Evolutionary conservation across 2,329 filamentous ascomycete genomes (phyloP), one percentile per base, ranked within the genome.

Genomic region (Talaromyces sp.): DNA sequence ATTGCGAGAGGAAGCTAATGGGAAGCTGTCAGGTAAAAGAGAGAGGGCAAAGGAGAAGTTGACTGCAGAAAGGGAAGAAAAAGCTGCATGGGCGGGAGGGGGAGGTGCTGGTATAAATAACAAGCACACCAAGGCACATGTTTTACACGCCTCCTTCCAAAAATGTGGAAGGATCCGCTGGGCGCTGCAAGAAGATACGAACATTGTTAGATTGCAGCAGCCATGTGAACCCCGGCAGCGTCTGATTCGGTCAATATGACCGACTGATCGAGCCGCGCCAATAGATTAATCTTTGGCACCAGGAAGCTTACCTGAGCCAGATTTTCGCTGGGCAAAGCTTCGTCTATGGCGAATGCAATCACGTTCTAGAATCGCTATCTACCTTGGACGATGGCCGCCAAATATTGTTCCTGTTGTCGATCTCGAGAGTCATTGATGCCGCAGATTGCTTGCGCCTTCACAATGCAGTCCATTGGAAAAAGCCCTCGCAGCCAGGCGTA

Each of bases 221-320:
- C 33, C 52, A 56, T 56, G 37, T 59, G 39, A 59, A 59, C 37
- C 56, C 22, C 15, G 25, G 11, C n/a, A 45, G 39, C 57, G 8
- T 43, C 9, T 60, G 31, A 37, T 56, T 56, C 33, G 49, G 49
- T 31, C 49, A 52, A 31, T 52, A 52, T 52, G 17, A 52, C 31
- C 35, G 39, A 45, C 17, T 60, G 57, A 45, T 60, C 37, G 56
- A 52, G 49, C 31, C 25, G 6, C 25, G 15, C 49, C 50, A 43
- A 31, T 59, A 27, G 35, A 58, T 60, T 33, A 2, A 37, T 35
- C 49, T 17, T 54, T 54, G 50, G 50, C 50, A 3, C 50, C 31
- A 56, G 52, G 49, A 56, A 56, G 52, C 52, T 56, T 56, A 33
- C 52, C 33, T 22, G 33, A 37, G 52, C 52, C 52, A 56, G 22